Base-by-base conservation (phyloP, 2,329 filamentous ascomycete species). In the Colletotrichum trifolii region DNA sequence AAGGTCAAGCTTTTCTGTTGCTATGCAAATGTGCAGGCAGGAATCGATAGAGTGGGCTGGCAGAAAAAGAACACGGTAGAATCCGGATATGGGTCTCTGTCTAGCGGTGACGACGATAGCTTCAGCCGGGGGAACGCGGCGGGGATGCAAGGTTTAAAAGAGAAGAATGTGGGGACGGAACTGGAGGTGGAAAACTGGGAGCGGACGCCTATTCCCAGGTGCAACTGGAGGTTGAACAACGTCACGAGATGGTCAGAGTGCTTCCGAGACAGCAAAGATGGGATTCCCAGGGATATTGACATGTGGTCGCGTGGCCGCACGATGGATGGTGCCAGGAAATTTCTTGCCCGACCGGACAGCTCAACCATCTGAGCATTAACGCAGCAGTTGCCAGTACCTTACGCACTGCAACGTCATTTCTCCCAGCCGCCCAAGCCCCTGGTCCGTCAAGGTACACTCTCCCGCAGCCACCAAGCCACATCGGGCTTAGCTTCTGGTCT, bases 91-190 rank as follows among this genome's bases (percentile, higher is more conserved):
- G 62, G 62, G 52, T 49, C 43, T 54, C 35, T 45, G n/a, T 33
- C 39, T 15, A 65, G 62, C 62, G 62, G 62, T 65, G 62, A 65
- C 58, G 62, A 65, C 58, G 62, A 65, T 56, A 54, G 46, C 62
- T 62, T 65, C 62, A 62, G 53, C 38, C 40, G 57, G 52, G 50
- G 52, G 47, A 52, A 48, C 52, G 52, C 25, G 46, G 57, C 47
- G 57, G 43, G 35, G n/a, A 39, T 42, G 33, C 53, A 11, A 57
- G 10, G 34, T 36, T 15, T 43, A 33, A 39, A 52, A 39, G 39
- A 43, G 17, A 17, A 54, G 36, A 47, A 17, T 15, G 42, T 34
- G 35, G 42, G 33, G 34, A 11, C 8, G 25, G 12, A n/a, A 8
- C 36, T 15, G 13, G 17, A 7, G 4, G 12, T 17, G 9, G 34